A percentile compares a stretch with the other conserved stretches of the same genome.
These are phyloP conservation scores for Sabuloglossum arenarium DNA, from an alignment of 495 filamentous ascomycete genomes.

Conservation along the genomic window DNA sequence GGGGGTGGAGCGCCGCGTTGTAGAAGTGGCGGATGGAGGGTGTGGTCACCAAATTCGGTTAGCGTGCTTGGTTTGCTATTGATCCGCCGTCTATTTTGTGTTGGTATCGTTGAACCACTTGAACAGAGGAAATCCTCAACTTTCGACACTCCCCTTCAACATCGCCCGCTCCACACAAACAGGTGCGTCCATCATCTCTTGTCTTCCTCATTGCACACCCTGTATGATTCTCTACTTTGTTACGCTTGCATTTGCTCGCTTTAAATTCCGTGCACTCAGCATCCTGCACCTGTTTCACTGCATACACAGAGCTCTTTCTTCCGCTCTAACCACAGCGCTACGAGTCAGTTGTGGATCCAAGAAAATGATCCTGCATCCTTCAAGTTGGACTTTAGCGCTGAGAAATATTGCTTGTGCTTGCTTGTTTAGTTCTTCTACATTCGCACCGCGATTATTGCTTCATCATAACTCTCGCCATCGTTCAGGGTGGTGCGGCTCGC, in stretches of 20 bases:
- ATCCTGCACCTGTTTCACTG: not conserved
- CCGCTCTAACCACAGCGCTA: not conserved
- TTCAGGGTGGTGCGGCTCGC: not conserved
- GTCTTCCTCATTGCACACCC: not conserved
- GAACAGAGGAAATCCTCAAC: not conserved
- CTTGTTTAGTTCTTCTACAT: not conserved
- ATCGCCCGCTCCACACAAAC: not conserved
- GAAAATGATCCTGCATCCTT: not conserved
- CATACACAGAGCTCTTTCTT: not conserved
- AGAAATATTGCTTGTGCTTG: not conserved
- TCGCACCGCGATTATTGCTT: not conserved
- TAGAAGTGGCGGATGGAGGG: too few species aligned
- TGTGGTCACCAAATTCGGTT: not conserved
- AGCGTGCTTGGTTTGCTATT: not conserved
- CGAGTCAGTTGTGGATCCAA: too few species aligned
- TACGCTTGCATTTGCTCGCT: not conserved
- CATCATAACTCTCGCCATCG: not conserved
- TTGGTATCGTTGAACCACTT: not conserved
- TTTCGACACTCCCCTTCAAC: not conserved
- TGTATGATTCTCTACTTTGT: not conserved
- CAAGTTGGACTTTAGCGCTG: not conserved
- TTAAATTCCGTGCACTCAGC: not conserved
- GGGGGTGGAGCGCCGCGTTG: too few species aligned
- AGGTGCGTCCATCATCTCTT: not conserved
- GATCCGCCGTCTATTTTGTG: not conserved